These are phyloP conservation scores for Termitomyces sp. DNA, from an alignment of 768 basidiomycete species.

Conservation along the genomic window DNA sequence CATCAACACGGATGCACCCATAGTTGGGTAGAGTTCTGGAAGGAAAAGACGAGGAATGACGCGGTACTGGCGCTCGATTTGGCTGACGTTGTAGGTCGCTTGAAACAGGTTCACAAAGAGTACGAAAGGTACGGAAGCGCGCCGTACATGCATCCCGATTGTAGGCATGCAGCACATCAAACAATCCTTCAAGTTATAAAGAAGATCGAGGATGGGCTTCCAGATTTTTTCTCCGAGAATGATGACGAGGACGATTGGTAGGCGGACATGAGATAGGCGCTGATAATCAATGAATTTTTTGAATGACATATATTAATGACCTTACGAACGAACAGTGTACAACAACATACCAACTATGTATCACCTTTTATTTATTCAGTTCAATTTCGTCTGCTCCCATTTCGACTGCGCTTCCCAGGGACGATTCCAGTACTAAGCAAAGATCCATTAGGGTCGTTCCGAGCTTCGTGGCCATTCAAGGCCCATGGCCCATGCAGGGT, in stretches of 20 bases:
- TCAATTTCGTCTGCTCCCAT: conserved; percentile 15
- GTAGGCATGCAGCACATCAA: conserved; percentile 52
- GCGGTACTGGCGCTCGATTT: conserved; percentile 52
- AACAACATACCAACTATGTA: neutral
- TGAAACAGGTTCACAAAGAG: conserved; percentile 59
- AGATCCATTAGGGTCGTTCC: conserved; percentile 7
- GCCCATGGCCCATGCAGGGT: conserved; percentile 31
- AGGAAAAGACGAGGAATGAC: conserved; percentile 64
- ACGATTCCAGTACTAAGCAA: conserved; percentile 7
- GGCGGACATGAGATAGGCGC: neutral
- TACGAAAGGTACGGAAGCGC: conserved; percentile 68
- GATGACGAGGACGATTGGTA: conserved; percentile 9
- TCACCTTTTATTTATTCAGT: neutral
- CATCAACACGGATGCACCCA: conserved; percentile 69
- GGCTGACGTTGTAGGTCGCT: conserved; percentile 63
- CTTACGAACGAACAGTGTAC: neutral
- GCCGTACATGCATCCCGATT: conserved; percentile 79
- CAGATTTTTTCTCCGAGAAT: conserved; percentile 54
- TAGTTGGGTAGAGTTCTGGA: conserved; percentile 78
- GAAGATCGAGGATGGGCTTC: conserved; percentile 51
- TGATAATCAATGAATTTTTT: neutral
- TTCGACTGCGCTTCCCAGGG: conserved; percentile 18
- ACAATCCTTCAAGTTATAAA: conserved; percentile 52
- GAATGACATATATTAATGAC: neutral
- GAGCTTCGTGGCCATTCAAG: conserved; percentile 20